Evolutionary conservation across 257 asterid species (phyloP).

Genomic region (Voacanga thouarsii): DNA sequence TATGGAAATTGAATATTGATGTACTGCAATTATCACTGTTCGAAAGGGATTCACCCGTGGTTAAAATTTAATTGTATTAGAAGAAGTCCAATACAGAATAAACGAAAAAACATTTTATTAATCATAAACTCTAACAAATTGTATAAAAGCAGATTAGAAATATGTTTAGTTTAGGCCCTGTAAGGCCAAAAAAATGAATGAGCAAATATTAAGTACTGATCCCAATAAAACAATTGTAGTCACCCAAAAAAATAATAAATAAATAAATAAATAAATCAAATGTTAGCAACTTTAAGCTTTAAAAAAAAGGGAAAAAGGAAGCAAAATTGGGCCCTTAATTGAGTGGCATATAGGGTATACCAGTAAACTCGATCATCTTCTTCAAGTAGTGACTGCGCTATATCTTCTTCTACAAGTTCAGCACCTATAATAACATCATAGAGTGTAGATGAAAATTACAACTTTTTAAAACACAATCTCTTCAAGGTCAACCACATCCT

Average conservation of each 20-base stretch:
- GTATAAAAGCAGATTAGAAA: neutral
- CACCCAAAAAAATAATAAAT: too few relatives aligned
- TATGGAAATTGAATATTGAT: conserved; percentile 70
- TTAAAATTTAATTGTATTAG: conserved; percentile 16
- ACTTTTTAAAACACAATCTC: conserved; percentile 17
- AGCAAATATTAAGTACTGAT: neutral
- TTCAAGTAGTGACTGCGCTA: conserved; percentile 41
- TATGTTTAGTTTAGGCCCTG: neutral
- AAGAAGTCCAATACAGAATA: conserved; percentile 13
- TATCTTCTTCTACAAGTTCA: conserved; percentile 49
- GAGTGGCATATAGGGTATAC: conserved; percentile 28
- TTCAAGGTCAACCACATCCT: conserved; percentile 8
- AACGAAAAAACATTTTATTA: neutral
- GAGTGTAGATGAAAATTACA: conserved; percentile 1
- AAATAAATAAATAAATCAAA: neutral
- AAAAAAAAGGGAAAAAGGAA: neutral
- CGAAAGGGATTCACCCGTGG: conserved; percentile 19
- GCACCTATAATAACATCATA: conserved; percentile 39
- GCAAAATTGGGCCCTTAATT: neutral
- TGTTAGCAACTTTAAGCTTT: neutral
- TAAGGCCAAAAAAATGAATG: neutral
- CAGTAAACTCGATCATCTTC: conserved; percentile 66
- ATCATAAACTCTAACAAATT: neutral
- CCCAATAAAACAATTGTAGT: neutral
- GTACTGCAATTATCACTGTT: conserved; percentile 80